Conservation (phyloP, 768 basidiomycete species). For the Fomitopsis pulvina region DNA sequence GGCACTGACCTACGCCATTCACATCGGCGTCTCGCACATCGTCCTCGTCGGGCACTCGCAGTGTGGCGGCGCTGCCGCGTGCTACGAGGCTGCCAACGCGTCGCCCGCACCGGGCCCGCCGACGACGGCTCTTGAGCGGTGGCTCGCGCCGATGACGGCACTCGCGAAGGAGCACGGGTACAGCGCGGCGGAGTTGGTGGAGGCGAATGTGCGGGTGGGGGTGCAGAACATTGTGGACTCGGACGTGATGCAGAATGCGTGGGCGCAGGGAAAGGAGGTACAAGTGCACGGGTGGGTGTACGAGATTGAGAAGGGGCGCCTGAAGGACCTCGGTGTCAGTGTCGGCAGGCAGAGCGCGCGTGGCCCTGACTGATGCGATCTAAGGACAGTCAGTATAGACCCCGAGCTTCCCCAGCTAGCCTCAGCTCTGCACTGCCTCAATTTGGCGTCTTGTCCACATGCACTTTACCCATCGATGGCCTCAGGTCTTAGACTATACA, state of each 20-base stretch:
- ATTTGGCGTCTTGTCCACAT: slow-evolving; percentile 60
- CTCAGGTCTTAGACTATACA: too few relatives aligned
- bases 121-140: slow-evolving; percentile 46
- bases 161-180: slow-evolving; percentile 27
- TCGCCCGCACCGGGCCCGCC: slow-evolving; percentile 24
- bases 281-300: slow-evolving; percentile 55
- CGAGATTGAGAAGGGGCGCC: slow-evolving; percentile 48
- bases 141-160: slow-evolving; percentile 63
- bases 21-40: slow-evolving; percentile 74
- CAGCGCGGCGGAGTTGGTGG: slow-evolving; percentile 30
- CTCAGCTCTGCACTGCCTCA: slow-evolving; percentile 55
- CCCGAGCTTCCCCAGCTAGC: background rate
- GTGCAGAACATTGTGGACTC: slow-evolving; percentile 21
- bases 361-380: background rate
- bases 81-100: slow-evolving; percentile 38
- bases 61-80: slow-evolving; percentile 72
- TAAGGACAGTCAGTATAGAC: background rate
- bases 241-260: slow-evolving; percentile 19
- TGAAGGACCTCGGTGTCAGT: slow-evolving; percentile 50
- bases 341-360: background rate
- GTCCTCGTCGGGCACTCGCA: slow-evolving; percentile 77
- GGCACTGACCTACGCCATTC: slow-evolving; percentile 69
- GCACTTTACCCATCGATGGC: too few relatives aligned
- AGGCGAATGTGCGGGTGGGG: slow-evolving; percentile 43
- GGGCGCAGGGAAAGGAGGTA: slow-evolving; percentile 20